Evolutionary conservation across 2,329 filamentous ascomycete genomes (phyloP), one percentile per base, ranked within the genome.

Genomic region (Colletotrichum echinochloae): DNA sequence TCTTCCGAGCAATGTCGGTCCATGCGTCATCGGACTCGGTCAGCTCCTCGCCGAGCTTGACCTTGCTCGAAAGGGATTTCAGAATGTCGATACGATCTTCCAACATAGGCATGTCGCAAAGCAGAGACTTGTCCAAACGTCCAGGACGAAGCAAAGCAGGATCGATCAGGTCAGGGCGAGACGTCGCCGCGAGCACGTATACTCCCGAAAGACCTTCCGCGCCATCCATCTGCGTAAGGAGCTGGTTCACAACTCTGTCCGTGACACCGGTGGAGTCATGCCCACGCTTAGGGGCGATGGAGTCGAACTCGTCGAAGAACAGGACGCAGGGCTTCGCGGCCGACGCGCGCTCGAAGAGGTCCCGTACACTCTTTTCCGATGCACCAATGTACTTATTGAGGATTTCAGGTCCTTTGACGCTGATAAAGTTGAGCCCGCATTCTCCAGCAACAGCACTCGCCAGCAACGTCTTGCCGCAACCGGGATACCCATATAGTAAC

Each of bases 361-460:
- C 96, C 51, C 97, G 91, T 8, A 99, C 95, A 71, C 91, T 94
- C 85, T 99, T 99, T 78, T 99, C 96, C 35, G 93, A 97, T 0
- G 96, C 96, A 77, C 96, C 96, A 70, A 99, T 99, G 80, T 99
- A 99, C 82, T 99, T 99, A 86, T 99, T 99, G 65, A 99, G 83
- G 70, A 99, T 98, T 80, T 99, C 97, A 0, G 96, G 96, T 0
- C 96, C 96, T 83, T 99, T 99, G 77, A 99, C 96, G 49, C 92
- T 95, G 81, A 99, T 99, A 81, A 99, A 99, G 81, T 99, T 99
- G 71, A 99, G 90, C 0, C 95, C 95, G 77, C 95, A 98, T 83
- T 99, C 96, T 66, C 95, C 95, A 16, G 97, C 96, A n/a, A 99
- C 95, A 0, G 96, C 96, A 68, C 94, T 97, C 26, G 97, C 96